phyloP scores from a whole-genome alignment of 768 basidiomycete species.

The Boletellus ananas region DNA sequence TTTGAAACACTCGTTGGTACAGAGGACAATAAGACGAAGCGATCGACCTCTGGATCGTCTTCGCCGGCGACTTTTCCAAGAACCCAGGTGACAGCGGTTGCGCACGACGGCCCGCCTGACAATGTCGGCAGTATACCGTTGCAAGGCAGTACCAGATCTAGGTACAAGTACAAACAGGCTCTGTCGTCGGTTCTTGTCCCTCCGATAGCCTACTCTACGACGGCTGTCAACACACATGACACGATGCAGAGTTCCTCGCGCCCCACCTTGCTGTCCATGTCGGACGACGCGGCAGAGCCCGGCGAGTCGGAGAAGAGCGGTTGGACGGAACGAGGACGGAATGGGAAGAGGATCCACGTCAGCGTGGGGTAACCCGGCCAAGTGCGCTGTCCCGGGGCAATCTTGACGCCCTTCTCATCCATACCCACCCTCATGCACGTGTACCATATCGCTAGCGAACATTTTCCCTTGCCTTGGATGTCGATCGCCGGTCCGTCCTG shows the following conservation, averaged over 20 bases:
- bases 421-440: slow-evolving; percentile 5
- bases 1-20: slow-evolving; percentile 16
- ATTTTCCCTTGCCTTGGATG: neutral
- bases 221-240: slow-evolving; percentile 35
- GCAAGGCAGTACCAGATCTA: slow-evolving; percentile 19
- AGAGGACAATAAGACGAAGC: slow-evolving; percentile 16
- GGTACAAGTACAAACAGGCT: slow-evolving; percentile 28
- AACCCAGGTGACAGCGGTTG: neutral
- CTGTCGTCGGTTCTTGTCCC: slow-evolving; percentile 42
- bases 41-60: slow-evolving; percentile 11
- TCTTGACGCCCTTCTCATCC: neutral
- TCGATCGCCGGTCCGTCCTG: neutral
- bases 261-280: slow-evolving; percentile 1
- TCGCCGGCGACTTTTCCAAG: slow-evolving; percentile 12
- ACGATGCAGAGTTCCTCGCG: slow-evolving; percentile 7
- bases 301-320: slow-evolving; percentile 45
- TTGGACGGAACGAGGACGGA: slow-evolving; percentile 43
- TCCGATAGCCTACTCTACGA: slow-evolving; percentile 25
- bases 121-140: slow-evolving; percentile 37
- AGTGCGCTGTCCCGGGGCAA: neutral
- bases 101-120: slow-evolving; percentile 56
- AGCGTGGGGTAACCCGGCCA: slow-evolving; percentile 22
- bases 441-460: slow-evolving; percentile 18
- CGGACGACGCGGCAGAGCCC: slow-evolving; percentile 9
- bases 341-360: slow-evolving; percentile 35